Percentiles rank a stretch among this genome's conserved stretches.
Evolutionary conservation across 768 basidiomycete species (phyloP).

Genomic region (Strobilomyces confusus): DNA sequence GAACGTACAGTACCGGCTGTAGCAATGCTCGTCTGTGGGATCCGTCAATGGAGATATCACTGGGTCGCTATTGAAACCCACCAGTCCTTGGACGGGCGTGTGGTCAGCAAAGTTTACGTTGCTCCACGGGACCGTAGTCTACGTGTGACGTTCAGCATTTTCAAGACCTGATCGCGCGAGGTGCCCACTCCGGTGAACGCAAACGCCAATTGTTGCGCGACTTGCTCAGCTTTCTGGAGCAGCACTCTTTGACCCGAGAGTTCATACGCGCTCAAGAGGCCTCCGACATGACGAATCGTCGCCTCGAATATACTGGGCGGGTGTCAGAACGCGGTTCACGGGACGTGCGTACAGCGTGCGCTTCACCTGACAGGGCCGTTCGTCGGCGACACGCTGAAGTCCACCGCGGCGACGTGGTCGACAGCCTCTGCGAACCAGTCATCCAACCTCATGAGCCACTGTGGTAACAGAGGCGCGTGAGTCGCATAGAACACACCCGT

Average conservation of each 20-base stretch:
- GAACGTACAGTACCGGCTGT: conserved; percentile 42
- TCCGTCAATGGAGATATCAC: not conserved
- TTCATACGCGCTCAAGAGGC: conserved; percentile 65
- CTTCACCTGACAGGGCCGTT: conserved; percentile 43
- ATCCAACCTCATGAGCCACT: conserved; percentile 61
- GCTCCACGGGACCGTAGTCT: conserved; percentile 38
- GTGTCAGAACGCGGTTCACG: no score
- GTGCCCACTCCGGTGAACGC: conserved; percentile 57
- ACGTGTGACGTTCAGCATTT: not conserved
- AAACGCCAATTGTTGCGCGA: conserved; percentile 59
- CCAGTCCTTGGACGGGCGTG: conserved; percentile 26
- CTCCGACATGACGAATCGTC: conserved; percentile 69
- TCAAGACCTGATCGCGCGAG: not conserved
- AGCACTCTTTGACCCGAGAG: conserved; percentile 53
- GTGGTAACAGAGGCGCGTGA: not conserved
- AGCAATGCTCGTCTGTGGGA: conserved; percentile 42
- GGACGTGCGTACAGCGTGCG: not conserved
- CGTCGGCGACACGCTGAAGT: conserved; percentile 48
- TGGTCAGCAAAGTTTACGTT: conserved; percentile 37
- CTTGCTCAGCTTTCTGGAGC: conserved; percentile 56
- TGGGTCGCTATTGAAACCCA: not conserved
- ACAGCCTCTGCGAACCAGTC: conserved; percentile 55
- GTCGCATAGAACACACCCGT: not conserved
- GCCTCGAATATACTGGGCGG: conserved; percentile 56
- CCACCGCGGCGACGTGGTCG: conserved; percentile 45